These are phyloP conservation scores for Sarocladium kiliense DNA, from an alignment of 2,329 filamentous ascomycete species.

Conservation along the genomic window DNA sequence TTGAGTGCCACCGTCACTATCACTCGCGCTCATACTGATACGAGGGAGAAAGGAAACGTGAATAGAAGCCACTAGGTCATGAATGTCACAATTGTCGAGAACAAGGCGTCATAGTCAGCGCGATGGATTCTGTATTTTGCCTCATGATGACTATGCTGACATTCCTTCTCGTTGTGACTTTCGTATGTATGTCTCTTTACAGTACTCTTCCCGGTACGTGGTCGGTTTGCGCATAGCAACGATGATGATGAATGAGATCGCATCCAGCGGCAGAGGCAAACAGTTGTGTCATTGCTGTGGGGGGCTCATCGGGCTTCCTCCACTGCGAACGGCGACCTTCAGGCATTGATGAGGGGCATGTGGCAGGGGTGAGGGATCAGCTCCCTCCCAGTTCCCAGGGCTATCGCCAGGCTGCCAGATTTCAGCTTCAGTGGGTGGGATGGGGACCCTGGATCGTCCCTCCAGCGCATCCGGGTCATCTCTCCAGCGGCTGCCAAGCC, in stretches of 20 bases:
- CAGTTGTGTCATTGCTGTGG: slow-evolving; percentile 4
- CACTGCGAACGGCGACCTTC: neutral
- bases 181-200: neutral
- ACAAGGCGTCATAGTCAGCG: neutral
- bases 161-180: neutral
- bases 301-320: neutral
- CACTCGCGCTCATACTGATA: neutral
- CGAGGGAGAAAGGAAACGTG: too few relatives aligned
- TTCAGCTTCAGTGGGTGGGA: neutral
- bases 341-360: too few relatives aligned
- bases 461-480: neutral
- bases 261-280: neutral
- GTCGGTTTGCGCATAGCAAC: neutral
- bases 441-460: neutral
- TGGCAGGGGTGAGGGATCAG: too few relatives aligned
- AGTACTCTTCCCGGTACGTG: neutral
- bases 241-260: neutral
- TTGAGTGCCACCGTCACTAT: neutral
- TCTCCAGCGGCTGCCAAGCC: too few relatives aligned
- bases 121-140: neutral
- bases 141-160: neutral
- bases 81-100: neutral
- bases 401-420: neutral
- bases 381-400: neutral
- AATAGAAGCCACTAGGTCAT: too few relatives aligned